Base-by-base conservation (phyloP, 371 early-diverging fungal species). In the Mortierella sp. region DNA sequence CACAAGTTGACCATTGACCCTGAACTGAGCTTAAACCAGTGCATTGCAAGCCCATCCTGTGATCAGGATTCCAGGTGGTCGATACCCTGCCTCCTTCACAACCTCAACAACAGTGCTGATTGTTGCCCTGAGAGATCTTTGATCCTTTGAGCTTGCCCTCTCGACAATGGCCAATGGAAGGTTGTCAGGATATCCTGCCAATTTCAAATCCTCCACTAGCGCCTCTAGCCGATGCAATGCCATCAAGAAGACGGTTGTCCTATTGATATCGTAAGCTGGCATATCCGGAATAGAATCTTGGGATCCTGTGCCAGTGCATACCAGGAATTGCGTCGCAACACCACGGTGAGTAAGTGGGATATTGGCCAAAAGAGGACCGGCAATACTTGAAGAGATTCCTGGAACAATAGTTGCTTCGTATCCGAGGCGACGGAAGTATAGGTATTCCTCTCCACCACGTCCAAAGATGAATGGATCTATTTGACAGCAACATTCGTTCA, bases 321-420 rank as follows among this genome's bases (percentile, higher is more conserved):
- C 91, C 46, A 96, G 69, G 62, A 96, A 89, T 70, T 96, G 95
- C 61, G 95, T 93, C 5, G 96, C 94, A 4, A 89, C 89, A 9
- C 93, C 93, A 21, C 96, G 92, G 68, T 95, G 95, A 0, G 96
- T 96, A n/a, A 95, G 85, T 0, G 96, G 96, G 48, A 97, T 94
- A 60, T 90, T 90, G 28, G 91, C 92, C 6, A 93, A 84, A 30
- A 89, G 84, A 5, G 92, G 91, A 0, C 93, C 96, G 23, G 93
- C 90, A 7, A 94, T 86, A 53, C 90, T 82, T 18, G 94, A 92
- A 0, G 94, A 93, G 9, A 97, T 84, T 19, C 97, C 97, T 6
- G 97, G 95, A 5, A 97, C 84, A n/a, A 95, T 89, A 6, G 84
- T 85, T 18, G 91, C 81, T 28, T 87, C 84, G 57, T 85, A 89